Conservation (phyloP, 208 protist species). For the Crithidia expoeki region DNA sequence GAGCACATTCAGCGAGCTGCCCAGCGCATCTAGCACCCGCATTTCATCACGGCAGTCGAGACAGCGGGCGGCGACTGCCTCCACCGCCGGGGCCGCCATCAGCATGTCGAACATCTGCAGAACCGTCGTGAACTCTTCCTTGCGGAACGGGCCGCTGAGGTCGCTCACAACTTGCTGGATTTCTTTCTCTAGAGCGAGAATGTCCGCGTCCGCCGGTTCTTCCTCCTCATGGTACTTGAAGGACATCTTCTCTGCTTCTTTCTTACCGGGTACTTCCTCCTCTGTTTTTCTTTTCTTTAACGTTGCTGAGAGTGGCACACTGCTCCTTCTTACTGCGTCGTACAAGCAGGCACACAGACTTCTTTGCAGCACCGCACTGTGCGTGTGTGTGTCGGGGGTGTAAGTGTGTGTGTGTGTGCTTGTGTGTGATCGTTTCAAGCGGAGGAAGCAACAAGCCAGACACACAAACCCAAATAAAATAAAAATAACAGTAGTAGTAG, state of each 20-base stretch:
- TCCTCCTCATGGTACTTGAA: conserved; percentile 5
- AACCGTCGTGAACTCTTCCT: conserved; percentile 58
- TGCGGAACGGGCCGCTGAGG: conserved; percentile 44
- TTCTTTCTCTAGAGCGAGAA: conserved; percentile 16
- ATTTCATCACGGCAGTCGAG: conserved; percentile 38
- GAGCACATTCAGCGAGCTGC: conserved; percentile 42
- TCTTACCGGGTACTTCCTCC: too few relatives aligned
- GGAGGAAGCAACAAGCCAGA: background rate
- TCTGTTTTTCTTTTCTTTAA: background rate
- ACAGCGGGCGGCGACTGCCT: conserved; percentile 32
- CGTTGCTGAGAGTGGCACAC: background rate
- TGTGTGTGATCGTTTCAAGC: conserved; percentile 1
- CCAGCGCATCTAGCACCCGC: conserved; percentile 30
- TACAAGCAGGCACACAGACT: background rate
- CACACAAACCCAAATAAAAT: background rate
- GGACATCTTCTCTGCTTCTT: conserved; percentile 2
- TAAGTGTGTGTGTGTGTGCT: background rate
- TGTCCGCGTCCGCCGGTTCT: background rate
- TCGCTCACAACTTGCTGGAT: conserved; percentile 20
- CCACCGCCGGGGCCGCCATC: conserved; percentile 44
- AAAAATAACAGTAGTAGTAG: conserved; percentile 12
- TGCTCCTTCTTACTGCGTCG: background rate
- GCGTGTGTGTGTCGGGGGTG: too few relatives aligned
- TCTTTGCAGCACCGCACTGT: background rate
- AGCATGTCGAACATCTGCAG: conserved; percentile 84